These are phyloP conservation scores for Xylariales sp. DNA, from an alignment of 2,329 filamentous ascomycete species.

Conservation along the genomic window DNA sequence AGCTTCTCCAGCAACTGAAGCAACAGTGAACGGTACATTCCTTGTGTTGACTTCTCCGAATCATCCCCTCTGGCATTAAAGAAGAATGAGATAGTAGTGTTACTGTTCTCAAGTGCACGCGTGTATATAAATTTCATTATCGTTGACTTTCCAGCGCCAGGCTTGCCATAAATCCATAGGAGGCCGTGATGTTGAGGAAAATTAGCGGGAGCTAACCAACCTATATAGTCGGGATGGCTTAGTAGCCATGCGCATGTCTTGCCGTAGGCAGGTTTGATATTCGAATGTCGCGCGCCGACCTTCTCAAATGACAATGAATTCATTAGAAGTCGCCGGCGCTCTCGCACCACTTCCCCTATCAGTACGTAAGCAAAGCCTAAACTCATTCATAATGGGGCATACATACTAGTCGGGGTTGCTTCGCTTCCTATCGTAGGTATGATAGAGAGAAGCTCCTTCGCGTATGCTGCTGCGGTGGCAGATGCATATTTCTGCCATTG, in stretches of 20 bases:
- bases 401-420: constrained; percentile 3
- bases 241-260: constrained; percentile 50
- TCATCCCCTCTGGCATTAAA: constrained; percentile 60
- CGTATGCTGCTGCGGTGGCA: constrained; percentile 20
- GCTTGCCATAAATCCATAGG: constrained; percentile 59
- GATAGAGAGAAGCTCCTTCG: neutral
- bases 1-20: constrained; percentile 56
- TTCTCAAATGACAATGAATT: constrained; percentile 55
- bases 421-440: neutral
- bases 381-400: neutral
- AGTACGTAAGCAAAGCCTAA: constrained; percentile 29
- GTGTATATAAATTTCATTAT: constrained; percentile 55
- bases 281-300: constrained; percentile 57
- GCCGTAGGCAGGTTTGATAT: constrained; percentile 51
- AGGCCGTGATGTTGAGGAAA: constrained; percentile 48
- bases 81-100: constrained; percentile 55
- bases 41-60: constrained; percentile 58
- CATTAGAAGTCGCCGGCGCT: constrained; percentile 11
- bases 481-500: constrained; percentile 31
- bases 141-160: constrained; percentile 57
- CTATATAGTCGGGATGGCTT: constrained; percentile 54
- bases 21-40: constrained; percentile 64
- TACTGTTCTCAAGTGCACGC: constrained; percentile 32
- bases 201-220: constrained; percentile 47
- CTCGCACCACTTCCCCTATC: constrained; percentile 1